Evolutionary conservation across 306 rosid genomes (phyloP).

Genomic region (Quillaja saponaria): DNA sequence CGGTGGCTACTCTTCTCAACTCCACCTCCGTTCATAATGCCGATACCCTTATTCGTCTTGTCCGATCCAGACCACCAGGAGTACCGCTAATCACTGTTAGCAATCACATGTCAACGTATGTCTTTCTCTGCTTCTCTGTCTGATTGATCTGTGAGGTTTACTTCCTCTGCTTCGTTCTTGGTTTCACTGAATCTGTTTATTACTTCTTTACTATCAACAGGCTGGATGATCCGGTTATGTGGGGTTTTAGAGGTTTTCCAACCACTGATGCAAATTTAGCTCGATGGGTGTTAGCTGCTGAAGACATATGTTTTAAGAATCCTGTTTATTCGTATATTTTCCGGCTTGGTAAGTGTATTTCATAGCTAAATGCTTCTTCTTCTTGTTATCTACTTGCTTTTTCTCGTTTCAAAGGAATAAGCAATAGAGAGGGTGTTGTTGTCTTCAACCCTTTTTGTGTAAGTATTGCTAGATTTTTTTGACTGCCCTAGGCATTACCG

Average conservation of each 20-base stretch:
- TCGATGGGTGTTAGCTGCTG: slow-evolving; percentile 86
- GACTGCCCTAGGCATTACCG: too few relatives aligned
- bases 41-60: slow-evolving; percentile 63
- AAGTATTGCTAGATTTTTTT: too few relatives aligned
- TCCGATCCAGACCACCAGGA: slow-evolving; percentile 69
- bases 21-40: slow-evolving; percentile 71
- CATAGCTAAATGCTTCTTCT: not conserved
- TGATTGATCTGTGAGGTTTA: not conserved
- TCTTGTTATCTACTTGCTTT: not conserved
- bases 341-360: slow-evolving; percentile 54
- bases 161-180: not conserved
- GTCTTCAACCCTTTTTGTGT: not conserved
- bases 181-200: not conserved
- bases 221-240: slow-evolving; percentile 82
- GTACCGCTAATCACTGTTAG: slow-evolving; percentile 86
- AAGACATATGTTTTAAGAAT: slow-evolving; percentile 81
- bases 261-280: slow-evolving; percentile 43
- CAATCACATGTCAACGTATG: slow-evolving; percentile 92
- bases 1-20: slow-evolving; percentile 59
- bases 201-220: slow-evolving; percentile 14
- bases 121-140: not conserved
- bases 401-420: not conserved
- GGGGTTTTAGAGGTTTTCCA: slow-evolving; percentile 91
- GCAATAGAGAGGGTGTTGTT: not conserved
- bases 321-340: slow-evolving; percentile 58